Percentiles rank a stretch among this genome's conserved stretches.
These are phyloP conservation scores for Tricholomella constricta DNA, from an alignment of 768 basidiomycete species.

Conservation along the genomic window DNA sequence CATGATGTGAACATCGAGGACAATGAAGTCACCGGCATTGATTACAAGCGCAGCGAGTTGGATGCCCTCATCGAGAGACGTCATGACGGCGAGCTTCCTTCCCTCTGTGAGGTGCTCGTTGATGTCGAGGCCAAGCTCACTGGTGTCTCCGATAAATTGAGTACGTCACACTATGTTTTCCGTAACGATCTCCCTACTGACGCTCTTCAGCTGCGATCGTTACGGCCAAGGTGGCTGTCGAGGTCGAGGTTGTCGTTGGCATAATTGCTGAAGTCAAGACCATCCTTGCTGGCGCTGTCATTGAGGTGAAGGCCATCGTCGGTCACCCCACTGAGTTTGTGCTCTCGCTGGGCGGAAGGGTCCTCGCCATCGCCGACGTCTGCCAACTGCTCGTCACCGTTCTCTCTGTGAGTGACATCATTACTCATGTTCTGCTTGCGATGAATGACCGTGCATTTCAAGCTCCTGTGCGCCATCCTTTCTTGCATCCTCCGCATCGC, in stretches of 20 bases:
- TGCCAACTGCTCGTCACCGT: conserved; percentile 12
- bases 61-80: not conserved
- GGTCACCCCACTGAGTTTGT: conserved; percentile 5
- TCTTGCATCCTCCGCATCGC: conserved; percentile 7
- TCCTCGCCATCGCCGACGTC: conserved; percentile 12
- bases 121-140: not conserved
- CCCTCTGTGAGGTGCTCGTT: conserved; percentile 8
- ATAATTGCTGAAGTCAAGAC: conserved; percentile 16
- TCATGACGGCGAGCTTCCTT: not conserved
- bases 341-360: conserved; percentile 13
- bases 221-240: conserved; percentile 7
- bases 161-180: not conserved
- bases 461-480: conserved; percentile 11
- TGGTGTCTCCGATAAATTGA: not conserved
- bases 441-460: not conserved
- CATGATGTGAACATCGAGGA: too few relatives aligned
- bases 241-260: conserved; percentile 13
- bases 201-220: conserved; percentile 1
- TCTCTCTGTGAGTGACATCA: conserved; percentile 10
- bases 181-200: not conserved
- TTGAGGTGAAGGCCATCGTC: conserved; percentile 16
- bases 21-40: not conserved
- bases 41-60: not conserved
- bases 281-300: conserved; percentile 9
- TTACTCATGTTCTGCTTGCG: not conserved